Conservation (phyloP, 1,284 basidiomycete genomes). For the Cryptococcus sp. region DNA sequence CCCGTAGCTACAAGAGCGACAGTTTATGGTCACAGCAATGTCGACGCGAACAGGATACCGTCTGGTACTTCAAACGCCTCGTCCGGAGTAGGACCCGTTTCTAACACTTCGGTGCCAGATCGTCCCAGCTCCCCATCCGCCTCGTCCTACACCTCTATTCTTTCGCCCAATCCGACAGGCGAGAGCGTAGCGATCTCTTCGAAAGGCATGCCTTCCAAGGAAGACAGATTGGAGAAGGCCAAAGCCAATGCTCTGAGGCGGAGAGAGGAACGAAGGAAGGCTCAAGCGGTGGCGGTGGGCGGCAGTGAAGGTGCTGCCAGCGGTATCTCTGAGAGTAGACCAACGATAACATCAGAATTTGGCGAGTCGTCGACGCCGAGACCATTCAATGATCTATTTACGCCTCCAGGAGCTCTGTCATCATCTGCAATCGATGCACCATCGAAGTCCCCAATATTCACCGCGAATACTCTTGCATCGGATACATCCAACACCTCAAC, state of each 20-base stretch:
- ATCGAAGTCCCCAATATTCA: conserved; percentile 2
- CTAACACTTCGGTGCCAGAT: conserved; percentile 7
- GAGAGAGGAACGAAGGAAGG: conserved; percentile 41
- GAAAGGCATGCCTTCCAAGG: conserved; percentile 25
- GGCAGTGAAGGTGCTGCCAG: neutral
- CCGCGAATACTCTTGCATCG: conserved; percentile 4
- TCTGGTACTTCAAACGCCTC: conserved; percentile 11
- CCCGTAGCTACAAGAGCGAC: conserved; percentile 23
- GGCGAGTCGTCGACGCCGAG: conserved; percentile 6
- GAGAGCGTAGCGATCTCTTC: conserved; percentile 26
- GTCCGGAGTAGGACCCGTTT: conserved; percentile 6
- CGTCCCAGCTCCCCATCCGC: conserved; percentile 26
- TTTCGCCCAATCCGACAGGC: conserved; percentile 37
- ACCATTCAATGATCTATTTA: conserved; percentile 35
- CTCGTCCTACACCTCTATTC: conserved; percentile 20
- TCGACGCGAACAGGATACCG: conserved; percentile 12
- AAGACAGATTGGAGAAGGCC: conserved; percentile 45
- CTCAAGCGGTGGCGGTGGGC: conserved; percentile 22
- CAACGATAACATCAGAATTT: neutral
- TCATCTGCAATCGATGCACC: neutral
- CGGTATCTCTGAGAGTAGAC: neutral
- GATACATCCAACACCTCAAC: conserved; percentile 3
- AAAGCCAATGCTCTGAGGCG: conserved; percentile 46
- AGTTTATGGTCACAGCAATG: conserved; percentile 16
- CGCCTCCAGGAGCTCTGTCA: conserved; percentile 14